Base-by-base conservation (phyloP, 2,329 filamentous ascomycete species). In the Aspergillus sp. region DNA sequence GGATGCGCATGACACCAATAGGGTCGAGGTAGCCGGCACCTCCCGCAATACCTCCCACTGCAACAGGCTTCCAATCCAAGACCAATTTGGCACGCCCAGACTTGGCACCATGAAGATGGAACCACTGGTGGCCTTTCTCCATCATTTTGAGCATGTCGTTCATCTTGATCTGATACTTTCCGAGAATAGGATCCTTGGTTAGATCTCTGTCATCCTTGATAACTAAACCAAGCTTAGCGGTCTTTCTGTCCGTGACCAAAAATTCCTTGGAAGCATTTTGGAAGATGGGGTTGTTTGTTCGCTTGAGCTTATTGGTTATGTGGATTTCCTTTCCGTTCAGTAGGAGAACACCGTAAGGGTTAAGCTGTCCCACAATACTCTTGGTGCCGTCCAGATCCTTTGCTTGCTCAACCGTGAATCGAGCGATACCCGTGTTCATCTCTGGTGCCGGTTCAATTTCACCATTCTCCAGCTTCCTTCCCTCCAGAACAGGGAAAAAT, bases 271-370 rank as follows among this genome's bases (percentile, higher is more conserved):
- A 90, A 6, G 90, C 90, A 70, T 98, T 89, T 54, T 93, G 89
- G 88, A 93, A 99, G 68, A 99, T 93, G 7, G 95, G 95, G 68
- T 96, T 95, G 78, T 99, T 99, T 59, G 92, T 98, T 60, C 93
- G 89, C 83, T 98, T 99, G 68, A 97, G 84, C 75, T 93, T 96
- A 77, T 92, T 91, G 53, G 93, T 96, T 56, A 86, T 83, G 68
- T 96, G 92, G 4, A 98, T 84, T 71, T 96, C 89, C 76, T 95
- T 96, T 62, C 91, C 90, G 68, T 99, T 99, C 66, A 99, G 85
- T 45, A 97, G 83, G 51, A 99, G 82, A 33, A 87, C 82, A 9
- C 91, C 93, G 66, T 98, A 99, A 2, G 95, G 95, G 75, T 92
- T 98, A 47, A 99, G 87, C 62, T 88, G 84, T 31, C 95, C 95